phyloP scores from a whole-genome alignment of 257 asterid genomes.

The Lantana camara region DNA sequence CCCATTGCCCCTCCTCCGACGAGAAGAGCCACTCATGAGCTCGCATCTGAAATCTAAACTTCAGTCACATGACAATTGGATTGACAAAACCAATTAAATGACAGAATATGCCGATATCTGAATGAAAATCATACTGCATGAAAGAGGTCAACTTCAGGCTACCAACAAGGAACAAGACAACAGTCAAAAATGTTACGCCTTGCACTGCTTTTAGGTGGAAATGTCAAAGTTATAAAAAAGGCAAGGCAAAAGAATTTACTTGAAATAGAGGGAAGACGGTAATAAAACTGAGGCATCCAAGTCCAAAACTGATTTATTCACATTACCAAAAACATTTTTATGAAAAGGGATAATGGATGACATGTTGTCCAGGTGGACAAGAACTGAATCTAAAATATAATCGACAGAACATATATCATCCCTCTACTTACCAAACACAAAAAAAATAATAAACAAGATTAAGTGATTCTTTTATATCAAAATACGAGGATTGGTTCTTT shows the following conservation, averaged over 20 bases:
- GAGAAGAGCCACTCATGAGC: constrained; percentile 91
- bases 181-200: constrained; percentile 5
- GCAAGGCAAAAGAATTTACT: background rate
- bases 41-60: constrained; percentile 69
- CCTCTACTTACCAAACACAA: background rate
- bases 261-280: constrained; percentile 8
- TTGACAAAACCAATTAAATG: constrained; percentile 2
- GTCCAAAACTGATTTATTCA: constrained; percentile 1
- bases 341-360: background rate
- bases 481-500: constrained; percentile 10
- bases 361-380: constrained; percentile 8
- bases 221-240: constrained; percentile 10
- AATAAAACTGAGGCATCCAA: constrained; percentile 9
- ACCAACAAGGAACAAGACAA: background rate
- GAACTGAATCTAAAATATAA: background rate
- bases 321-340: constrained; percentile 18
- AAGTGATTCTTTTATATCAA: background rate
- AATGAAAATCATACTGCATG: background rate
- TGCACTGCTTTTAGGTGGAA: constrained; percentile 9
- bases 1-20: constrained; percentile 93
- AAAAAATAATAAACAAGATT: background rate
- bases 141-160: constrained; percentile 9
- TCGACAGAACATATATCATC: constrained; percentile 1
- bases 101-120: constrained; percentile 2
- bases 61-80: constrained; percentile 40